Conservation (phyloP, 139 green algal species). For the Chlorella ohadii region DNA sequence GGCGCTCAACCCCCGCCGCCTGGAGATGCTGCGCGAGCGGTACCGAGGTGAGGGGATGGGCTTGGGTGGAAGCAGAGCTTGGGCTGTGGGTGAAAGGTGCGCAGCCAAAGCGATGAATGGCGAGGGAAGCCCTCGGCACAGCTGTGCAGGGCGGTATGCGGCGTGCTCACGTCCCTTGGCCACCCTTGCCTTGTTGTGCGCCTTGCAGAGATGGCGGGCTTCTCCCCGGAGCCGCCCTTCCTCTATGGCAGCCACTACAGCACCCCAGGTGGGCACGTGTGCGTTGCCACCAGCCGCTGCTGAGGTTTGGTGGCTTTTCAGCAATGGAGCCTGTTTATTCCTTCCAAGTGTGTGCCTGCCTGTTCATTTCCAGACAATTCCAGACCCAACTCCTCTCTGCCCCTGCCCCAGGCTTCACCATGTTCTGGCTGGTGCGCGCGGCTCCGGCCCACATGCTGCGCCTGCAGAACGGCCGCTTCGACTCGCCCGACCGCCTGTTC, state of each 20-base stretch:
- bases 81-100: too few species aligned
- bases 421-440: constrained; percentile 92
- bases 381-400: too few species aligned
- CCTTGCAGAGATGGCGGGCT: constrained; percentile 37
- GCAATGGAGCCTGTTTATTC: too few species aligned
- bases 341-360: too few species aligned
- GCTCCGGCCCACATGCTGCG: constrained; percentile 91
- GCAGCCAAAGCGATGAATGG: too few species aligned
- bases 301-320: too few species aligned
- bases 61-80: not conserved
- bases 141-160: not conserved
- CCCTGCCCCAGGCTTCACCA: constrained; percentile 78
- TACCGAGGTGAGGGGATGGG: constrained; percentile 38
- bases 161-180: not conserved
- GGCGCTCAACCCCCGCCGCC: constrained; percentile 82
- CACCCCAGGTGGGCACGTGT: constrained; percentile 66
- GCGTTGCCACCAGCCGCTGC: not conserved
- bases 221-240: constrained; percentile 77
- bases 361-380: too few species aligned
- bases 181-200: too few species aligned
- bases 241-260: constrained; percentile 97
- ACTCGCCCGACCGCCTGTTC: constrained; percentile 74
- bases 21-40: constrained; percentile 74
- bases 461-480: constrained; percentile 91
- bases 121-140: too few species aligned